These are phyloP conservation scores for Solidago caesia DNA, from an alignment of 129 eudicot genomes.

Conservation along the genomic window DNA sequence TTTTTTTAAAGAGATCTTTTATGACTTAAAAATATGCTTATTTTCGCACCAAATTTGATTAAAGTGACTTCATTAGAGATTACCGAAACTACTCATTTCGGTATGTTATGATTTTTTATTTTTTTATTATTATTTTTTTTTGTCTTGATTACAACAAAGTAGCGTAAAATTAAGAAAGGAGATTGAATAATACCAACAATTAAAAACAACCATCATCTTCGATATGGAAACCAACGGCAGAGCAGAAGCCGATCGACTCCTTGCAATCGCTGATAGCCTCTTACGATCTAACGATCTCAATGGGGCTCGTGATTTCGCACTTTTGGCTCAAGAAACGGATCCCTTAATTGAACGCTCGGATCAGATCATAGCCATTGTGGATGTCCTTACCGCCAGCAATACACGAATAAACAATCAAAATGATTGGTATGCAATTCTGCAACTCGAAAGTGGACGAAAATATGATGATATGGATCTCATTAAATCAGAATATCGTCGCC, in stretches of 20 bases:
- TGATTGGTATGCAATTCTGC: constrained; percentile 29
- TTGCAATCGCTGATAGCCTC: constrained; percentile 71
- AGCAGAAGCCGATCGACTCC: constrained; percentile 78
- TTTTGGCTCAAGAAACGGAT: constrained; percentile 63
- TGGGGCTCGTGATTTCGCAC: constrained; percentile 62
- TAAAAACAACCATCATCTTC: not conserved
- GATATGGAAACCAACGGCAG: constrained; percentile 35
- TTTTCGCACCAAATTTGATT: too few species aligned
- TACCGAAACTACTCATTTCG: too few species aligned
- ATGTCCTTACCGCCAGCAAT: constrained; percentile 19
- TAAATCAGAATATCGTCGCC: constrained; percentile 26
- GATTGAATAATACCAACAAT: too few species aligned
- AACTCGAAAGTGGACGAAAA: not conserved
- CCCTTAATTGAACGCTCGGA: constrained; percentile 23
- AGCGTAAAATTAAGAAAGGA: too few species aligned
- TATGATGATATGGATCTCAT: constrained; percentile 11
- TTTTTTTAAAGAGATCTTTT: too few species aligned
- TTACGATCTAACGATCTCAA: constrained; percentile 51
- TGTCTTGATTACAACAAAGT: too few species aligned
- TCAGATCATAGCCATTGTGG: constrained; percentile 21
- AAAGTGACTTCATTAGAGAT: too few species aligned
- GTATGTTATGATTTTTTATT: too few species aligned
- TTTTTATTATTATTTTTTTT: too few species aligned
- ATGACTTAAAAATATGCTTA: too few species aligned
- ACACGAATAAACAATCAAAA: constrained; percentile 4